Conservation (phyloP, 192 early-diverging fungal species). For the Funneliformis geosporum region DNA sequence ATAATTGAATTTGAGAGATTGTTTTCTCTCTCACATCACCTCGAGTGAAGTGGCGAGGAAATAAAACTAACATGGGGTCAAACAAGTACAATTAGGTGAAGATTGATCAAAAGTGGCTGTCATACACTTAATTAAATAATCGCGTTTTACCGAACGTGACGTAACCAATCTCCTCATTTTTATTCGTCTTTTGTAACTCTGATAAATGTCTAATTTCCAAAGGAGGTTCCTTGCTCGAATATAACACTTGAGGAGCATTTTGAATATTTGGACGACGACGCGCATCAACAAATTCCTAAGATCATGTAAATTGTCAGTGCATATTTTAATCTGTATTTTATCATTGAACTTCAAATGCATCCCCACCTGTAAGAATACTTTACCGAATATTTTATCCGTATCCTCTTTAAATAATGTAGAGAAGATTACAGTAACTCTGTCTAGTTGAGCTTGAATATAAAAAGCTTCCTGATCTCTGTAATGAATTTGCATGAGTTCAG, state of each 20-base stretch:
- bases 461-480: slow-evolving; percentile 95
- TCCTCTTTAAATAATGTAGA: slow-evolving; percentile 97
- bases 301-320: not conserved
- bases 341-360: not conserved
- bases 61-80: slow-evolving; percentile 67
- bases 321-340: not conserved
- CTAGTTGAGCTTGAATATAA: slow-evolving; percentile 85
- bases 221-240: slow-evolving; percentile 89
- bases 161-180: slow-evolving; percentile 88
- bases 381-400: slow-evolving; percentile 92
- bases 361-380: slow-evolving; percentile 90
- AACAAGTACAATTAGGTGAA: not conserved
- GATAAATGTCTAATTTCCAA: slow-evolving; percentile 85
- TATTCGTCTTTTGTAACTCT: slow-evolving; percentile 55
- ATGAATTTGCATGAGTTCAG: slow-evolving; percentile 86
- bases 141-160: slow-evolving; percentile 86
- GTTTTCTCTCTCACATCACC: slow-evolving; percentile 79
- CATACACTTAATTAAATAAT: not conserved
- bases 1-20: slow-evolving; percentile 95
- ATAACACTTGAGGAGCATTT: slow-evolving; percentile 97
- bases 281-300: slow-evolving; percentile 97
- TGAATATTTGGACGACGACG: slow-evolving; percentile 84
- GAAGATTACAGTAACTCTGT: slow-evolving; percentile 98
- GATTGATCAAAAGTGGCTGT: not conserved
- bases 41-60: slow-evolving; percentile 84